Conservation (phyloP, 345 rosid species). For the Gossypium raimondii region DNA sequence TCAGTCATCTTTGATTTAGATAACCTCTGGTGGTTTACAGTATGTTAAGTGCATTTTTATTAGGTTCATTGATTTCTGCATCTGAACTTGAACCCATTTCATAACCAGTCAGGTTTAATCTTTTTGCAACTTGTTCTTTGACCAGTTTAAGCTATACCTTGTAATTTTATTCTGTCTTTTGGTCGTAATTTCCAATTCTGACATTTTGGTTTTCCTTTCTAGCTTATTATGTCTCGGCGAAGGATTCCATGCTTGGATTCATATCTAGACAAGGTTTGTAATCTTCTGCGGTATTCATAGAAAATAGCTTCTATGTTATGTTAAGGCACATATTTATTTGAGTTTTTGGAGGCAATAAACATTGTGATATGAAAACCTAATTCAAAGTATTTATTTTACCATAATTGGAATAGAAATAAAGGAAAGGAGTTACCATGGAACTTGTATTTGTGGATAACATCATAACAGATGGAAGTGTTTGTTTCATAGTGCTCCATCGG, state of each 20-base stretch:
- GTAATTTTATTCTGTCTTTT: background rate
- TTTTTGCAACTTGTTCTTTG: conserved; percentile 8
- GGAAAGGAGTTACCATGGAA: background rate
- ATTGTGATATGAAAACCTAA: background rate
- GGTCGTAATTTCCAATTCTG: background rate
- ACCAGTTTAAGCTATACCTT: background rate
- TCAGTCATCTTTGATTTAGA: background rate
- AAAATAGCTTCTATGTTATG: background rate
- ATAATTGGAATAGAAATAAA: background rate
- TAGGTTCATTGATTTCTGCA: background rate
- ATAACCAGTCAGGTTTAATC: background rate
- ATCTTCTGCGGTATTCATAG: conserved; percentile 4
- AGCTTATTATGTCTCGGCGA: conserved; percentile 94
- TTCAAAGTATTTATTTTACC: too few species aligned
- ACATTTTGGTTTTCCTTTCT: conserved; percentile 18
- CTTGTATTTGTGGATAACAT: background rate
- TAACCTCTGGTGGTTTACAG: background rate
- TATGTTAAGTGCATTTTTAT: background rate
- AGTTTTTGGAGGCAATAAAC: background rate
- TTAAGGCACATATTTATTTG: background rate
- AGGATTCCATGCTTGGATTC: conserved; percentile 97
- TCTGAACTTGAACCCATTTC: background rate
- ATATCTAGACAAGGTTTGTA: conserved; percentile 84
- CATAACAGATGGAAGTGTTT: background rate
- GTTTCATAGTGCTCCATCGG: background rate